Evolutionary conservation across 164 flowering plant genomes (phyloP), one percentile per base, ranked within the genome.

Genomic region (Dillenia suffruticosa): DNA sequence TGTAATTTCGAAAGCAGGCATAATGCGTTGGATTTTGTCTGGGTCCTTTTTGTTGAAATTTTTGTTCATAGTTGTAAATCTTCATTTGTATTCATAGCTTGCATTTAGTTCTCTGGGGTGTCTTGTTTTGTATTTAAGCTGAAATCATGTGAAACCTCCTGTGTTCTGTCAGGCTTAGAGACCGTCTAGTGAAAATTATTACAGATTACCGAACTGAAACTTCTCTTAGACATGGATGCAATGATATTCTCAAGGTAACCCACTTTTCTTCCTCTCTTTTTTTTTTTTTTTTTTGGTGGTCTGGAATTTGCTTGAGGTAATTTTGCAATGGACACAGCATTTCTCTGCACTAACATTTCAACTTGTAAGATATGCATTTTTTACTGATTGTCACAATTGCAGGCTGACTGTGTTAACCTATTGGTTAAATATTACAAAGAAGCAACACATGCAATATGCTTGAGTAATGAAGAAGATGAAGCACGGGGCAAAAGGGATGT

Each of bases 201-300:
- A 94, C 96, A 8, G 97, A 91, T 75, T 94, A 89, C 78, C 83
- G 96, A 61, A 94, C 97, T 10, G 99, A 94, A 76, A 94, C 97
- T 46, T 91, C 97, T 68, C 90, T 94, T 11, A 76, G 97, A 74
- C 89, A 89, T 67, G 97, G 99, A 11, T 94, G 99, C 79, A 94
- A 94, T 72, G 96, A 89, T 63, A 95, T 95, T 71, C 84, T 95
- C 10, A 91, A 91, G 99, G 98, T 90, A 77, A 8, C 50, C 52
- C 10, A 22, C 1, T 12, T 12, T n/a, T n/a, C n/a, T n/a, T n/a
- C n/a, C n/a, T n/a, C n/a, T n/a, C n/a, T n/a, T n/a, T n/a, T n/a
- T n/a, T n/a, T n/a, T 26, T 66, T 68, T 58, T 16, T 22, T 14
- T 17, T 14, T 0, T n/a, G 40, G 40, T 32, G 40, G 40, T 32